Conservation (phyloP, 179 eudicot species). For the Camellia oleifera region DNA sequence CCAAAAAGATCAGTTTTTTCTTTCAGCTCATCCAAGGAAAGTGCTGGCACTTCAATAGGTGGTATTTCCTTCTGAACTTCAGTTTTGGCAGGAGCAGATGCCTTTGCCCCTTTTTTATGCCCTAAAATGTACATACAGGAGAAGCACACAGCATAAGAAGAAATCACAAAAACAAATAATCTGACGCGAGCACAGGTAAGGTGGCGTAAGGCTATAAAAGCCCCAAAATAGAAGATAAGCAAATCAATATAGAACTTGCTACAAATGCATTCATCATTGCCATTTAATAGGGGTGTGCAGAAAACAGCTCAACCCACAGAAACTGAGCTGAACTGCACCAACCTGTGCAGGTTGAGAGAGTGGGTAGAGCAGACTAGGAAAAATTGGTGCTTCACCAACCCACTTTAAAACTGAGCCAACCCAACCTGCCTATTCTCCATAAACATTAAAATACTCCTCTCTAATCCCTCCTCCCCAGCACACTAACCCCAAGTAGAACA, state of each 20-base stretch:
- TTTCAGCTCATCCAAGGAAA: conserved; percentile 54
- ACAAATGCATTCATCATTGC: background rate
- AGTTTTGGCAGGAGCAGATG: conserved; percentile 33
- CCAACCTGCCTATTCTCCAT: too few relatives aligned
- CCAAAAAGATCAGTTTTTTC: conserved; percentile 58
- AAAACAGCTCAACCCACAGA: too few relatives aligned
- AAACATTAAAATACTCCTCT: too few relatives aligned
- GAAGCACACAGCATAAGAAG: background rate
- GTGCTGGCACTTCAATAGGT: conserved; percentile 44
- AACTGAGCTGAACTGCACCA: too few relatives aligned
- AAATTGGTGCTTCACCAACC: too few relatives aligned
- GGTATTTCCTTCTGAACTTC: conserved; percentile 48
- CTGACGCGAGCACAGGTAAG: background rate
- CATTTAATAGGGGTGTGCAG: background rate
- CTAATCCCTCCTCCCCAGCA: too few relatives aligned
- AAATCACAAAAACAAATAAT: background rate
- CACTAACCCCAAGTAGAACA: too few relatives aligned
- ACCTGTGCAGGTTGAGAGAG: too few relatives aligned
- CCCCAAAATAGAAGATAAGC: too few relatives aligned
- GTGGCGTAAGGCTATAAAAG: background rate
- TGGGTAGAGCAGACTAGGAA: too few relatives aligned
- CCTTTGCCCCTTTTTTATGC: conserved; percentile 37
- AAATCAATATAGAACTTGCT: background rate
- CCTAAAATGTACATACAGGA: conserved; percentile 24
- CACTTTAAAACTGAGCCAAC: too few relatives aligned